Conservation (phyloP, 2,329 filamentous ascomycete species). For the Alternaria dauci region DNA sequence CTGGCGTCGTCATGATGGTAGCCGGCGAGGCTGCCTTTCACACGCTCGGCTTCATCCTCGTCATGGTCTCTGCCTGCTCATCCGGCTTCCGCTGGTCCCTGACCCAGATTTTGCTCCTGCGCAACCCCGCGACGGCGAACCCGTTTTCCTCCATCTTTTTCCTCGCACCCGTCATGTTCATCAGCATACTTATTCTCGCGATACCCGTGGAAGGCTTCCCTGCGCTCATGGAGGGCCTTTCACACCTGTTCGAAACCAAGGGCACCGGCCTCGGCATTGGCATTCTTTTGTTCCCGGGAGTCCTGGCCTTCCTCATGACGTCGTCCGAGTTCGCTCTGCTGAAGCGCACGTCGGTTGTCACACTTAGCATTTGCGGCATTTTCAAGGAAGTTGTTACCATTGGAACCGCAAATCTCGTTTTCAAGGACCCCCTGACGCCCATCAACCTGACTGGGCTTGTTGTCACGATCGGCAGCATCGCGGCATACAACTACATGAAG, state of each 20-base stretch:
- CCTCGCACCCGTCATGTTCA: slow-evolving; percentile 96
- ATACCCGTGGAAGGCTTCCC: slow-evolving; percentile 83
- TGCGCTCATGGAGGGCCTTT: slow-evolving; percentile 72
- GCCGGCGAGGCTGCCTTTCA: slow-evolving; percentile 93
- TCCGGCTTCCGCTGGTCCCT: slow-evolving; percentile 97
- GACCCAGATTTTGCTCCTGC: slow-evolving; percentile 94
- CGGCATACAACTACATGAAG: slow-evolving; percentile 93
- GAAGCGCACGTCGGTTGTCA: slow-evolving; percentile 94
- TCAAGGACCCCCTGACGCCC: slow-evolving; percentile 84
- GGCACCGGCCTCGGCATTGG: slow-evolving; percentile 72
- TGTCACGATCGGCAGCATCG: slow-evolving; percentile 88
- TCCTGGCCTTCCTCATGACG: slow-evolving; percentile 95
- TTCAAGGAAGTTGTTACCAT: slow-evolving; percentile 99
- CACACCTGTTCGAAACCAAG: slow-evolving; percentile 69
- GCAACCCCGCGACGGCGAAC: slow-evolving; percentile 93
- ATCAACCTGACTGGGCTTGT: slow-evolving; percentile 88
- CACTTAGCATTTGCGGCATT: slow-evolving; percentile 93
- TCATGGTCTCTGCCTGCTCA: slow-evolving; percentile 93
- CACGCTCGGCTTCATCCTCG: slow-evolving; percentile 83
- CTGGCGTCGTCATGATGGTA: slow-evolving; percentile 97
- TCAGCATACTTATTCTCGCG: slow-evolving; percentile 79
- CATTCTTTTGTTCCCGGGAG: slow-evolving; percentile 87
- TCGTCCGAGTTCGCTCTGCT: slow-evolving; percentile 94
- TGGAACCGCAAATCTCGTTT: slow-evolving; percentile 83
- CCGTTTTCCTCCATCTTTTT: slow-evolving; percentile 98